Evolutionary conservation across 2,329 filamentous ascomycete species (phyloP), one percentile per base, ranked within the genome.

Genomic region (Orbilia ellipsospora): DNA sequence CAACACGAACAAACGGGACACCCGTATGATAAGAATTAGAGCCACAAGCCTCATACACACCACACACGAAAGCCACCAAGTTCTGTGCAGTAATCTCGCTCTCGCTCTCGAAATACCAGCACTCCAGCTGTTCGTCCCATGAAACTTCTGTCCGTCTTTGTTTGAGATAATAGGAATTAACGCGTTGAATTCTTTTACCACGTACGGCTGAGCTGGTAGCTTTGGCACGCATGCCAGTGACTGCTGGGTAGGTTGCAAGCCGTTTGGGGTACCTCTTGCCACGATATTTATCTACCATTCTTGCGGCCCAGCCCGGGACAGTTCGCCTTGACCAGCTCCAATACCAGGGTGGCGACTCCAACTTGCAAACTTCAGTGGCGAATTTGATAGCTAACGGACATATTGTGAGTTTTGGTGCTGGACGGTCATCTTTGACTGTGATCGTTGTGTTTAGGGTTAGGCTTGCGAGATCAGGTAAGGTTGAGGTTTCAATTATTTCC

Each of bases 41-140:
- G 1, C 54, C 54, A 10, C 28, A n/a, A 13, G 15, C 18, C 16
- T 57, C 54, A 20, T 26, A 57, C 42, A 57, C 28, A 5, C 31
- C 31, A 16, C 28, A 26, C 16, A 10, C 54, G 23, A 57, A 57
- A 7, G 28, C 54, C 7, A 42, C 28, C 16, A 57, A 42, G 20
- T 57, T n/a, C 28, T 57, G 12, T 12, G 31, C 54, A 18, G 54
- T 57, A 15, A 57, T 57, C 31, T 16, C 31, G 18, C 31, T 13
- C 3, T 40, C 54, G 7, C 6, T 15, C 12, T 57, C 54, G 15
- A 57, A 57, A 42, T 57, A 57, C 28, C 26, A 40, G 16, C n/a
- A 57, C 28, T n/a, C 3, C n/a, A 10, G 13, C 10, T 40, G 12
- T 23, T 18, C 28, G 16, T 57, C 54, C 54, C 54, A 57, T n/a